phyloP scores from a whole-genome alignment of 2,329 filamentous ascomycete genomes.

The Diaporthe sp. region DNA sequence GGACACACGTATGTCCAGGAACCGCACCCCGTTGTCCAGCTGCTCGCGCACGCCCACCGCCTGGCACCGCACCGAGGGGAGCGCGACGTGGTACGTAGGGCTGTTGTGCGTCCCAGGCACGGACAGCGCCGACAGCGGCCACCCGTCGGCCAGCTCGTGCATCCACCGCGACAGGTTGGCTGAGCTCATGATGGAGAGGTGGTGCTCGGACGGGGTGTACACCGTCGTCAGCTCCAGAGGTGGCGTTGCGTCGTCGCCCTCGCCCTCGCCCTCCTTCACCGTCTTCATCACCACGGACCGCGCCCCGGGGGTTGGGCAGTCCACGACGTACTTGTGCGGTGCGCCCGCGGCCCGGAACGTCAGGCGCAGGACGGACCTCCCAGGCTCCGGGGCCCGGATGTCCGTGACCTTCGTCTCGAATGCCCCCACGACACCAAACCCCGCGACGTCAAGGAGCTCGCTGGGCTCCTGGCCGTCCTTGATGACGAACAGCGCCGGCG shows the following conservation, averaged over 20 bases:
- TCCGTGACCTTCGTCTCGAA: conserved; percentile 76
- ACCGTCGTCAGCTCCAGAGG: conserved; percentile 73
- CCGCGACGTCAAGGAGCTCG: conserved; percentile 68
- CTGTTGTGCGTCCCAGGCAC: conserved; percentile 98
- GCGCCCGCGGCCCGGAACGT: conserved; percentile 76
- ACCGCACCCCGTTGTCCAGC: conserved; percentile 90
- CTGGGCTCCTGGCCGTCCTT: conserved; percentile 47
- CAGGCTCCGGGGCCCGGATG: conserved; percentile 68
- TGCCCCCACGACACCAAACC: conserved; percentile 73
- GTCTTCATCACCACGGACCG: conserved; percentile 56
- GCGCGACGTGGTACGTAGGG: conserved; percentile 84
- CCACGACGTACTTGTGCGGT: conserved; percentile 78
- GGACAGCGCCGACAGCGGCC: conserved; percentile 82
- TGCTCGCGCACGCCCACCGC: conserved; percentile 82
- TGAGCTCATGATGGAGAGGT: conserved; percentile 77
- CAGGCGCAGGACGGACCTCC: conserved; percentile 77
- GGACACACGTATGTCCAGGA: conserved; percentile 88
- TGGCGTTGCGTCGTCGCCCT: neutral
- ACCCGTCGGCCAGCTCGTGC: conserved; percentile 77
- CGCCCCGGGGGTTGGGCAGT: conserved; percentile 73
- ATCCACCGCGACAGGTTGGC: conserved; percentile 83
- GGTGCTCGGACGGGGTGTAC: conserved; percentile 68
- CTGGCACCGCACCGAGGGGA: conserved; percentile 95
- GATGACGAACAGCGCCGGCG: conserved; percentile 41
- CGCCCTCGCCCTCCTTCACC: neutral